These are phyloP conservation scores for Fusarium fracticaudum DNA, from an alignment of 2,329 filamentous ascomycete species.

Conservation along the genomic window DNA sequence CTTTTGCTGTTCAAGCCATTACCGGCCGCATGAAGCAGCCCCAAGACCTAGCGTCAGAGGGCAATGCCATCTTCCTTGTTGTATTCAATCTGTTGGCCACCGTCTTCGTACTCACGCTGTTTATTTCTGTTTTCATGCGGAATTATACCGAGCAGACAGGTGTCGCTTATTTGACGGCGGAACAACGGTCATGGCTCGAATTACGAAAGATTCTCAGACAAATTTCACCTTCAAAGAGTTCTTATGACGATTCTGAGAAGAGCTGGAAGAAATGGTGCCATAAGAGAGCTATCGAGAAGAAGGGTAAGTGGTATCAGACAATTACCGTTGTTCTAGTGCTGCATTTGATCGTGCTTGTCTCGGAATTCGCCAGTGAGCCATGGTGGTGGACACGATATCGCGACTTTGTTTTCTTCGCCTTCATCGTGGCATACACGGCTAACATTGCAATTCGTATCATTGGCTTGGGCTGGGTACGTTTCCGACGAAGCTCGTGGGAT, in stretches of 20 bases:
- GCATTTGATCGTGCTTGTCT: conserved; percentile 82
- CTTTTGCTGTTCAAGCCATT: conserved; percentile 84
- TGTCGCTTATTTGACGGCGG: conserved; percentile 92
- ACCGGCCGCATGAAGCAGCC: conserved; percentile 81
- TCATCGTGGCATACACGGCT: conserved; percentile 82
- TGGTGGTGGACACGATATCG: conserved; percentile 75
- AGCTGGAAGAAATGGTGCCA: conserved; percentile 95
- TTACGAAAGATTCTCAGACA: conserved; percentile 90
- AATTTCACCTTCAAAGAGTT: conserved; percentile 93
- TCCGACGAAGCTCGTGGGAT: conserved; percentile 94
- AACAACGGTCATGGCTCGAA: conserved; percentile 97
- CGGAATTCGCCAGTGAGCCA: conserved; percentile 86
- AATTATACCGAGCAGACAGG: conserved; percentile 99
- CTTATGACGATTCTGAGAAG: conserved; percentile 78
- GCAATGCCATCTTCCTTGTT: conserved; percentile 93
- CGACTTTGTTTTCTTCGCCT: conserved; percentile 80
- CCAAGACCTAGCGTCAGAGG: conserved; percentile 72
- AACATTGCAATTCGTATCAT: conserved; percentile 87
- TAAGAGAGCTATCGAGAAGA: conserved; percentile 91
- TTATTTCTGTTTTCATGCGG: conserved; percentile 99
- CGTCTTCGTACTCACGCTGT: conserved; percentile 95
- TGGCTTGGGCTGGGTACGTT: conserved; percentile 91
- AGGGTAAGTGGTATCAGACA: conserved; percentile 86
- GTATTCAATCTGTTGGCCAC: conserved; percentile 96
- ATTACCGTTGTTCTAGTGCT: conserved; percentile 83